Percentiles rank a stretch among this genome's conserved stretches.
These are phyloP conservation scores for Amanita polypyramis DNA, from an alignment of 768 basidiomycete genomes.

Conservation along the genomic window DNA sequence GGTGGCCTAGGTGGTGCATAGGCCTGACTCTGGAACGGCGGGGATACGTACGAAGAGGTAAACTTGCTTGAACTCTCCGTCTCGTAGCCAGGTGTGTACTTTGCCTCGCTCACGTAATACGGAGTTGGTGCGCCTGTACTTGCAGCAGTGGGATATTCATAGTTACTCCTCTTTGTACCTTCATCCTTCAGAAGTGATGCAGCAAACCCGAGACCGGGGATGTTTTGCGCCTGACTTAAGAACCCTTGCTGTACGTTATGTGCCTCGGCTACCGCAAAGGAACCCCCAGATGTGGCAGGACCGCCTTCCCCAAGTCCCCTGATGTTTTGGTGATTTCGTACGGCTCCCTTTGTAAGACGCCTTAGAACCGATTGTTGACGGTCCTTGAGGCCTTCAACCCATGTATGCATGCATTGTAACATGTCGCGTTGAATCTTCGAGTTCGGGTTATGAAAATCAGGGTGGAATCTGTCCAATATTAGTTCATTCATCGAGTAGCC, in stretches of 20 bases:
- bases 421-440: conserved; percentile 69
- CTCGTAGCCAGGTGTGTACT: neutral
- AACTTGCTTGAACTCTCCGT: neutral
- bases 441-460: conserved; percentile 59
- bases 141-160: neutral
- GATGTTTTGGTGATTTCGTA: conserved; percentile 65
- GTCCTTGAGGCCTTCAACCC: conserved; percentile 43
- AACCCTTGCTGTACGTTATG: conserved; percentile 37
- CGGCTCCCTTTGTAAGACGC: conserved; percentile 53
- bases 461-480: conserved; percentile 54
- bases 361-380: conserved; percentile 38
- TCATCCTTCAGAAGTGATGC: conserved; percentile 15
- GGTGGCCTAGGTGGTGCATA: conserved; percentile 9
- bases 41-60: neutral
- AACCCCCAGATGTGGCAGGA: conserved; percentile 31
- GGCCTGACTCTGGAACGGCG: conserved; percentile 7
- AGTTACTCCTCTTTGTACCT: neutral
- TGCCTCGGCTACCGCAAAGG: conserved; percentile 38
- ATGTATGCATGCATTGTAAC: conserved; percentile 54
- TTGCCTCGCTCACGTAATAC: neutral
- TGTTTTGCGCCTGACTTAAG: conserved; percentile 31
- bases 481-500: neutral
- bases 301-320: conserved; percentile 47
- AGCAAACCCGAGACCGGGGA: conserved; percentile 34
- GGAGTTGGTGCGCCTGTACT: neutral